Evolutionary conservation across 768 basidiomycete genomes (phyloP), one percentile per base, ranked within the genome.

Genomic region (Candolleomyces eurysporus): DNA sequence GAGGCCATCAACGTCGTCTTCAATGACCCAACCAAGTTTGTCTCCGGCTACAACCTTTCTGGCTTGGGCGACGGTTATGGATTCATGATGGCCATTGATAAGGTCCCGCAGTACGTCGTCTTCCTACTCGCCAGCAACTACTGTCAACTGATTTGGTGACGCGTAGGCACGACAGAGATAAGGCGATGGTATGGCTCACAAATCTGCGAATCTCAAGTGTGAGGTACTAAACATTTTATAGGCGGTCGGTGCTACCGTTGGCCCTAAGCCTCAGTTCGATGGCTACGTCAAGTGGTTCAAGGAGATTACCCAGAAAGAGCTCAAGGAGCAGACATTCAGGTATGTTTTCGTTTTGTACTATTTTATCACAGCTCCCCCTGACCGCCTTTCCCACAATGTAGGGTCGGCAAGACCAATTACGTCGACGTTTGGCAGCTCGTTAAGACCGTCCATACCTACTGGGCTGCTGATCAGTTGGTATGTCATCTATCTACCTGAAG

Each of bases 351-450:
- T 36, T 11, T 8, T 6, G 36, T 8, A 26, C 26, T 26, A 26
- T 26, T 36, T 5, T 36, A 36, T 36, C 36, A 11, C 36, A 8
- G 36, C 36, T 11, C 36, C 36, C 11, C 36, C 36, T 36, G 36
- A 36, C 36, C 36, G 26, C 26, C 26, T 26, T 26, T 26, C 16
- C 8, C 5, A 10, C 50, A 9, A 26, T 52, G 1, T 26, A 52
- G 51, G 31, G 51, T 52, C 31, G 26, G 26, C 9, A 52, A 52
- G 31, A 52, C 51, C 51, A 52, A 52, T 13, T 52, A 52, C 51
- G 51, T 52, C 51, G 51, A 50, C 61, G 63, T 59, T 51, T 61
- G 17, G 63, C 63, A 49, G 59, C 55, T 50, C 53, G 52, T 52
- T 40, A 60, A 59, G 63, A 56, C 11, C 49, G 59, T 54, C 16